Percentiles rank a stretch among this genome's conserved stretches.
phyloP scores from a whole-genome alignment of 129 eudicot genomes.

The Sambucus nigra region DNA sequence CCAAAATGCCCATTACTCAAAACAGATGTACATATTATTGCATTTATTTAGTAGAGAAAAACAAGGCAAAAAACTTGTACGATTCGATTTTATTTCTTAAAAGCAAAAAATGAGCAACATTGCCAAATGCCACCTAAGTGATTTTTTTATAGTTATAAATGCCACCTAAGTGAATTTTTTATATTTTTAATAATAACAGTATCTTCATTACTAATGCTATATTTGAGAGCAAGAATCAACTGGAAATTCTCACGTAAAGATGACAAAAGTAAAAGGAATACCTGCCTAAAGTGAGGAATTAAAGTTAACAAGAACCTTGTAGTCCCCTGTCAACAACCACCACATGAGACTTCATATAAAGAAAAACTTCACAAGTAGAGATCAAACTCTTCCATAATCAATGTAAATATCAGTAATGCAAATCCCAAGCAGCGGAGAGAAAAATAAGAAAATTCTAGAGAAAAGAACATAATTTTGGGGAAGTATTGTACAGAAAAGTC shows the following conservation, averaged over 20 bases:
- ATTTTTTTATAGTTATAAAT: background rate
- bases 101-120: background rate
- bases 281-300: slow-evolving; percentile 87
- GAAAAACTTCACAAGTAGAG: slow-evolving; percentile 6
- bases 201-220: slow-evolving; percentile 6
- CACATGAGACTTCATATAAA: slow-evolving; percentile 7
- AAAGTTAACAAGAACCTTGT: slow-evolving; percentile 68
- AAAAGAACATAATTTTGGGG: too few species aligned
- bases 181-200: background rate
- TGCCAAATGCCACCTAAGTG: background rate
- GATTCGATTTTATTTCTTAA: background rate
- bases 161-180: background rate
- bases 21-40: too few species aligned
- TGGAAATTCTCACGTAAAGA: background rate
- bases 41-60: too few species aligned
- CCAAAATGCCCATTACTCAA: too few species aligned
- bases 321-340: slow-evolving; percentile 48
- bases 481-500: too few species aligned
- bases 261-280: slow-evolving; percentile 7
- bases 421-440: background rate
- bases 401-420: background rate
- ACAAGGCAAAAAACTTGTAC: background rate
- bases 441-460: background rate
- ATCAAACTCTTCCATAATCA: background rate
- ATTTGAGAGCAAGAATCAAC: background rate